Evolutionary conservation across 2,329 filamentous ascomycete genomes (phyloP).

Genomic region (Cladobotryum protrusum): DNA sequence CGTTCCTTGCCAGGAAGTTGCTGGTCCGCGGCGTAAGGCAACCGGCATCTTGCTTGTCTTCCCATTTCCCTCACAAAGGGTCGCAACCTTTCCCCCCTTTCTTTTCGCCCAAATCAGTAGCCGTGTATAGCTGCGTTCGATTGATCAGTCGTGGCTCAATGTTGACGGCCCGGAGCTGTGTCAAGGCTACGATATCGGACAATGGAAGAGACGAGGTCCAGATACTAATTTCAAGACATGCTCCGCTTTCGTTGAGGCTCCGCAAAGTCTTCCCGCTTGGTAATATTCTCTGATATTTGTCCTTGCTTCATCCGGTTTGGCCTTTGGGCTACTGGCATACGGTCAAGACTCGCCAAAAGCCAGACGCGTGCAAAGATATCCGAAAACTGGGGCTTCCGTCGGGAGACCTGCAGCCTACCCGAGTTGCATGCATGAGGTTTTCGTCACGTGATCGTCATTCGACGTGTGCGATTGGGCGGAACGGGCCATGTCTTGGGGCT

Average conservation of each 20-base stretch:
- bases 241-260: background rate
- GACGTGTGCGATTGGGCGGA: conserved; percentile 35
- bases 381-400: conserved; percentile 24
- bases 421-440: conserved; percentile 26
- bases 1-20: conserved; percentile 7
- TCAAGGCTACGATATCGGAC: no score
- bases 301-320: conserved; percentile 4
- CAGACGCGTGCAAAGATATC: conserved; percentile 5
- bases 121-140: background rate
- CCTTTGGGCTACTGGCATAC: background rate
- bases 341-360: conserved; percentile 1
- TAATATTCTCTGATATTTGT: background rate
- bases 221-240: no score
- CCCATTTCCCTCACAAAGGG: background rate
- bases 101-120: background rate
- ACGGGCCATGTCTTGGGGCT: conserved; percentile 25
- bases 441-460: conserved; percentile 28
- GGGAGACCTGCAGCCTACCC: conserved; percentile 29
- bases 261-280: background rate
- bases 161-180: no score
- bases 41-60: background rate
- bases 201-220: no score
- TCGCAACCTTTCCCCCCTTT: background rate
- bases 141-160: no score
- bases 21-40: conserved; percentile 1